These are phyloP conservation scores for Parafenestella ontariensis DNA, from an alignment of 2,329 filamentous ascomycete species.

Conservation along the genomic window DNA sequence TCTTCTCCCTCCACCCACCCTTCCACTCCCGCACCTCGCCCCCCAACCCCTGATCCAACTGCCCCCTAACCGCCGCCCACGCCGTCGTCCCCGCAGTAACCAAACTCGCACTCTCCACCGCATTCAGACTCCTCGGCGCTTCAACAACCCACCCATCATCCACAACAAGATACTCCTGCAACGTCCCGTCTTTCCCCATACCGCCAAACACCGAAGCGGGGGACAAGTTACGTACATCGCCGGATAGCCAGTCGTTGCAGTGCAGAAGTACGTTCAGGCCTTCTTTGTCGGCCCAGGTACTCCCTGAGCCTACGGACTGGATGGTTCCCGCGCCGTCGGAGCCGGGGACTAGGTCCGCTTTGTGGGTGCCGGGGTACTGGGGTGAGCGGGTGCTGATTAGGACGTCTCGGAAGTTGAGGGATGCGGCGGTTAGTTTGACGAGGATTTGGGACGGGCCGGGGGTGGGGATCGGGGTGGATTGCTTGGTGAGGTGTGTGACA, in stretches of 20 bases:
- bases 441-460: conserved; percentile 20
- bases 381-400: conserved; percentile 18
- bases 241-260: conserved; percentile 26
- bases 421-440: conserved; percentile 27
- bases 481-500: not conserved
- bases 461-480: not conserved
- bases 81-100: conserved; percentile 30
- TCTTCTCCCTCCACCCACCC: conserved; percentile 12
- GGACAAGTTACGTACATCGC: conserved; percentile 22
- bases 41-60: conserved; percentile 8
- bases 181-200: conserved; percentile 41
- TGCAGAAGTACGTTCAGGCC: conserved; percentile 16
- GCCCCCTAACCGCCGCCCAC: conserved; percentile 20
- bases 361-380: conserved; percentile 21
- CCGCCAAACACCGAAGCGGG: conserved; percentile 29
- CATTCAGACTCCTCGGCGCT: conserved; percentile 33
- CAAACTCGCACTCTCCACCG: conserved; percentile 33
- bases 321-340: conserved; percentile 31
- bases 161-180: conserved; percentile 30
- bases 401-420: conserved; percentile 35
- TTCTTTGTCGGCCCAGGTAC: conserved; percentile 22
- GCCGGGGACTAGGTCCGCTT: conserved; percentile 20
- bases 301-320: conserved; percentile 22
- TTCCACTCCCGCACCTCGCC: conserved; percentile 7
- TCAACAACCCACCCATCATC: conserved; percentile 25